Evolutionary conservation across 768 basidiomycete genomes (phyloP), one percentile per base, ranked within the genome.

Genomic region (Neoboletus brunneissimus): DNA sequence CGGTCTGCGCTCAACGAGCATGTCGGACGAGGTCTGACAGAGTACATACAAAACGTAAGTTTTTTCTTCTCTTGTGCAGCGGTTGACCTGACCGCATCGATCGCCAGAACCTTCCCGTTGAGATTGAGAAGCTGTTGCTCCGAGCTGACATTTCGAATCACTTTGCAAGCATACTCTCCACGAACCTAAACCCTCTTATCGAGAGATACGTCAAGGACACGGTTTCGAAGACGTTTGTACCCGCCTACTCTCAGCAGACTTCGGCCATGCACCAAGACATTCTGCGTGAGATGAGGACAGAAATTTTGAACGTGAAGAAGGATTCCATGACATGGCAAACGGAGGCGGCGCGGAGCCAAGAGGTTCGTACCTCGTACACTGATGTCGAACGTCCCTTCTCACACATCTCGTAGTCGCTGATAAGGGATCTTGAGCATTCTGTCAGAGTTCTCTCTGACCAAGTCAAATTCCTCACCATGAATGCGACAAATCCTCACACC

Each of bases 141-240:
- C 83, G 89, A 18, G 84, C 91, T 3, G 89, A 91, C 61, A 81
- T 94, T 53, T 84, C 87, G 10, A 81, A 75, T 52, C 88, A 93
- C 62, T 86, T 93, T 60, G 84, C 91, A 4, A 85, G 85, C 57
- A 81, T 88, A 20, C 78, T 94, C 55, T 83, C 88, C 12, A 76
- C 83, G 10, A 84, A 83, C 46, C 73, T 94, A 58, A 86, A 85
- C 5, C 92, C 91, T 13, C 69, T 87, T 41, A 83, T 94, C 60
- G 89, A 92, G 67, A 79, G 86, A 57, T 87, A 91, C 63, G 83
- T 94, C 68, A 91, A 90, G 75, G 90, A 91, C 22, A 77, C 86
- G 16, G 80, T 94, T 61, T 77, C 79, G 13, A 86, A 89, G 73
- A 83, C 79, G 0, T 81, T 94, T 64, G 76, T 92, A 37, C 91